Conservation (phyloP, 176 grass and related monocot species). For the Guadua angustifolia region DNA sequence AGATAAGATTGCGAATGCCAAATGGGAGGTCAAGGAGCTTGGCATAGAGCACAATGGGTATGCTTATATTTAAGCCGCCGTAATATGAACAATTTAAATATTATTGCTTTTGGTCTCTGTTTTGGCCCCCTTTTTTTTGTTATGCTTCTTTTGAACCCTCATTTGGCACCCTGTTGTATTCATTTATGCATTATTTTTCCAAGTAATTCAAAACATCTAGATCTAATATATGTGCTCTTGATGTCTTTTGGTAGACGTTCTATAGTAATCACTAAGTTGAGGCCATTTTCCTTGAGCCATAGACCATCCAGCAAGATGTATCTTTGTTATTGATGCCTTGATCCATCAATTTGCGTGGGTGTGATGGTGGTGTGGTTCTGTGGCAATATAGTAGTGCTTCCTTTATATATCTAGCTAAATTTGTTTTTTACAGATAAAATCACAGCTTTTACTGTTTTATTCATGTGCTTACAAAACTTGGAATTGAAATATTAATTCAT, state of each 20-base stretch:
- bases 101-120: slow-evolving; percentile 22
- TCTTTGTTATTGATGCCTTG: not conserved
- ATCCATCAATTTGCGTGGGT: slow-evolving; percentile 23
- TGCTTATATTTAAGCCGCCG: slow-evolving; percentile 46
- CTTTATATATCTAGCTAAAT: slow-evolving; percentile 17
- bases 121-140: not conserved
- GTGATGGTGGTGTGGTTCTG: slow-evolving; percentile 5
- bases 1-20: slow-evolving; percentile 96
- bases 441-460: slow-evolving; percentile 1
- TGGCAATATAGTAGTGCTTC: slow-evolving; percentile 17
- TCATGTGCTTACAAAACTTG: slow-evolving; percentile 26
- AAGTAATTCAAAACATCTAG: not conserved
- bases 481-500: not conserved
- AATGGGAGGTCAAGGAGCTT: slow-evolving; percentile 99
- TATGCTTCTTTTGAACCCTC: slow-evolving; percentile 26
- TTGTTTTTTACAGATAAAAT: slow-evolving; percentile 16
- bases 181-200: slow-evolving; percentile 27
- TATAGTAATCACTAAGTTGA: slow-evolving; percentile 13
- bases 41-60: slow-evolving; percentile 99
- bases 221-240: not conserved
- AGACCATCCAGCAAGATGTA: slow-evolving; percentile 6
- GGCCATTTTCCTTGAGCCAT: slow-evolving; percentile 5
- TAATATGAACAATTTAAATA: slow-evolving; percentile 29
- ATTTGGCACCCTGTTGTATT: not conserved
- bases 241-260: slow-evolving; percentile 13